phyloP scores from a whole-genome alignment of 2,329 filamentous ascomycete genomes.

The Xylaria sp. region DNA sequence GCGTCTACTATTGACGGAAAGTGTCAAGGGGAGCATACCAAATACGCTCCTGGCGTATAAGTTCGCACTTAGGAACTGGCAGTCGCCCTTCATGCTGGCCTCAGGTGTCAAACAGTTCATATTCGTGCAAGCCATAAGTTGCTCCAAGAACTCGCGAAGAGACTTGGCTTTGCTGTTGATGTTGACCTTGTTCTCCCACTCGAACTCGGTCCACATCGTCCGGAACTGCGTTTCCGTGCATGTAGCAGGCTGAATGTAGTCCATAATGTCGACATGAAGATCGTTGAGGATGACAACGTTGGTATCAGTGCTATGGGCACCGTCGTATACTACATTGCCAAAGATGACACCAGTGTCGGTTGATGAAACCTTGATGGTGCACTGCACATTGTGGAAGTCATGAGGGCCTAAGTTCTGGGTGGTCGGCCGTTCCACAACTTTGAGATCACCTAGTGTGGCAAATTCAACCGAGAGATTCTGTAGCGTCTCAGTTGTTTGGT shows the following conservation, averaged over 20 bases:
- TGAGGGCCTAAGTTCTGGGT: constrained; percentile 95
- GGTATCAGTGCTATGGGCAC: constrained; percentile 87
- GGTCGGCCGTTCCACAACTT: constrained; percentile 95
- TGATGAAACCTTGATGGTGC: constrained; percentile 97
- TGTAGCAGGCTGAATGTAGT: constrained; percentile 97
- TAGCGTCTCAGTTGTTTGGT: constrained; percentile 95
- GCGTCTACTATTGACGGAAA: neutral
- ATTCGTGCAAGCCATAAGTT: constrained; percentile 97
- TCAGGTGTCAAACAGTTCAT: constrained; percentile 98
- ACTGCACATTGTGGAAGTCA: constrained; percentile 98
- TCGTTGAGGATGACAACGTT: constrained; percentile 99
- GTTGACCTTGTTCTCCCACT: constrained; percentile 99
- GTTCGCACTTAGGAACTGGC: constrained; percentile 97
- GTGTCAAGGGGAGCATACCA: constrained; percentile 70
- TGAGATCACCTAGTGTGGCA: constrained; percentile 95
- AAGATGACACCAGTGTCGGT: constrained; percentile 99
- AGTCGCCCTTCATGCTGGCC: constrained; percentile 95
- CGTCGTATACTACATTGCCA: constrained; percentile 97
- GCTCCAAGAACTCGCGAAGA: constrained; percentile 88
- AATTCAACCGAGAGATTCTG: constrained; percentile 98
- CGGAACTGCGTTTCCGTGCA: constrained; percentile 99
- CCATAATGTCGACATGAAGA: constrained; percentile 99
- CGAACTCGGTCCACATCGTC: constrained; percentile 99
- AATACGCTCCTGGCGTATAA: constrained; percentile 97
- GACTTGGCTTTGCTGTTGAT: constrained; percentile 97